phyloP scores from a whole-genome alignment of 495 filamentous ascomycete species.

The Friedmanniomyces endolithicus region DNA sequence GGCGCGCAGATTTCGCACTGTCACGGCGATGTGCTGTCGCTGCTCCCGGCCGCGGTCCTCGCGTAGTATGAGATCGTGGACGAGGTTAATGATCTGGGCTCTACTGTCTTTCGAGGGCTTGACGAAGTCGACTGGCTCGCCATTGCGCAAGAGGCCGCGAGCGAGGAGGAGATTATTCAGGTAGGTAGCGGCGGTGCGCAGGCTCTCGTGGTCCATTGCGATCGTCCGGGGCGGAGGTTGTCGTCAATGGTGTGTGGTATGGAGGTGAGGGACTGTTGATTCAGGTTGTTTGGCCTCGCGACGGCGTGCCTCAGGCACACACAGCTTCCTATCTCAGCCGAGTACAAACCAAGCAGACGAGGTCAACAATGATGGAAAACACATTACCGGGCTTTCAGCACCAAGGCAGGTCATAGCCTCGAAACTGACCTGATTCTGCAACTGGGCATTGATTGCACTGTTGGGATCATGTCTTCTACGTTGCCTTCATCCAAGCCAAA shows the following conservation, averaged over 20 bases:
- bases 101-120: conserved; percentile 59
- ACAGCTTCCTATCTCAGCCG: too few relatives aligned
- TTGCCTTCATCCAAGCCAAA: too few relatives aligned
- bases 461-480: too few relatives aligned
- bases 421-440: too few relatives aligned
- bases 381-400: too few relatives aligned
- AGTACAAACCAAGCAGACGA: too few relatives aligned
- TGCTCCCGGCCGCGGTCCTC: conserved; percentile 42
- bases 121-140: conserved; percentile 67
- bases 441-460: too few relatives aligned
- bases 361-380: too few relatives aligned
- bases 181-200: conserved; percentile 81
- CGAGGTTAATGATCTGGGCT: conserved; percentile 75
- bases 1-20: conserved; percentile 62
- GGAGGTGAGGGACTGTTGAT: too few relatives aligned
- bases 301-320: too few relatives aligned
- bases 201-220: conserved; percentile 62
- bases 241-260: not conserved
- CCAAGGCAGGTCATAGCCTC: too few relatives aligned
- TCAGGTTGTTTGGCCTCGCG: too few relatives aligned
- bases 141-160: conserved; percentile 74
- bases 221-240: not conserved
- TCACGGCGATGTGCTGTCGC: conserved; percentile 80
- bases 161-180: conserved; percentile 93
- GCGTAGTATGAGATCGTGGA: conserved; percentile 79